Conservation (phyloP, 345 rosid species). For the Hevea brasiliensis region DNA sequence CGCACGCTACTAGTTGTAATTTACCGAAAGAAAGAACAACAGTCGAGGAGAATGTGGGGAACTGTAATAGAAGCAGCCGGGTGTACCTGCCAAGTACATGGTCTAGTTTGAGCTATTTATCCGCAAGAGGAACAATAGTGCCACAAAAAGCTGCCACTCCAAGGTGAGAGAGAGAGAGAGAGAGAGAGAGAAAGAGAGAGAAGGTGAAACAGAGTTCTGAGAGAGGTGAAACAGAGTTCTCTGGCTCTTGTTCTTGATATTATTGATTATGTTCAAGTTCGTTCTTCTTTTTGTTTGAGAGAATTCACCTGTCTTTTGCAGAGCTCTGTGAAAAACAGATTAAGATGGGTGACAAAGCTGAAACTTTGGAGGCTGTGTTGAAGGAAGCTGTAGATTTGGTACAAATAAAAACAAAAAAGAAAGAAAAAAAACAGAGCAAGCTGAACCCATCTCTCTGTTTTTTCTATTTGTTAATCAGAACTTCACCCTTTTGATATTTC, state of each 20-base stretch:
- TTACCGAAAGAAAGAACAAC: no score
- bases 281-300: background rate
- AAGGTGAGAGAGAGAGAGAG: slow-evolving; percentile 19
- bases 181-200: no score
- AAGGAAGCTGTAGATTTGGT: slow-evolving; percentile 77
- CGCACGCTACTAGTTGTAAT: no score
- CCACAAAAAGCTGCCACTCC: slow-evolving; percentile 25
- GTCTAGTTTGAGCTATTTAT: slow-evolving; percentile 26
- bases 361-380: slow-evolving; percentile 57
- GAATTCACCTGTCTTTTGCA: background rate
- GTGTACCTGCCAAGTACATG: slow-evolving; percentile 49
- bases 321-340: background rate
- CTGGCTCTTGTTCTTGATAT: slow-evolving; percentile 10
- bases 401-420: background rate
- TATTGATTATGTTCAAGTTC: background rate
- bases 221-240: slow-evolving; percentile 3
- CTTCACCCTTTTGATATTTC: background rate
- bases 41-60: background rate
- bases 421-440: slow-evolving; percentile 15
- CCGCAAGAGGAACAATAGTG: slow-evolving; percentile 16
- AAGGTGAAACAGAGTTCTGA: no score
- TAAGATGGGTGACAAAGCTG: slow-evolving; percentile 49
- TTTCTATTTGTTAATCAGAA: background rate
- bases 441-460: slow-evolving; percentile 2
- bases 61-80: background rate